phyloP scores from a whole-genome alignment of 176 grass and related monocot species.

The Raddia distichophylla region DNA sequence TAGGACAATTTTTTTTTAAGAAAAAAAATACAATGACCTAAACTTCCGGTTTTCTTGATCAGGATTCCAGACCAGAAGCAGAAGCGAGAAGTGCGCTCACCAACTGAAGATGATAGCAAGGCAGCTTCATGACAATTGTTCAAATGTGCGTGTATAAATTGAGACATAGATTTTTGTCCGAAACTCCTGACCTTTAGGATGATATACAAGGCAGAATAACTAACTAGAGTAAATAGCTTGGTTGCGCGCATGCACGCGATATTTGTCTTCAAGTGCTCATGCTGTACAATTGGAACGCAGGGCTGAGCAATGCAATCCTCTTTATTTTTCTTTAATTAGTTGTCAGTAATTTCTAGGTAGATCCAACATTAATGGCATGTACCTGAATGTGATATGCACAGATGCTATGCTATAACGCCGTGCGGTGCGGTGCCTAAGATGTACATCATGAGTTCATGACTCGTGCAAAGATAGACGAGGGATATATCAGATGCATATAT shows the following conservation, averaged over 20 bases:
- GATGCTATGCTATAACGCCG: background rate
- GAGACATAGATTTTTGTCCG: slow-evolving; percentile 37
- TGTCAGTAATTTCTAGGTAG: background rate
- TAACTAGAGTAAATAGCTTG: slow-evolving; percentile 26
- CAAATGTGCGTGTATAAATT: slow-evolving; percentile 32
- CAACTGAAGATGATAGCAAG: slow-evolving; percentile 23
- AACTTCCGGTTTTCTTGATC: slow-evolving; percentile 34
- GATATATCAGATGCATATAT: too few species aligned
- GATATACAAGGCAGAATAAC: slow-evolving; percentile 27
- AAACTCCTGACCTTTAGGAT: slow-evolving; percentile 42
- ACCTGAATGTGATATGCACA: background rate
- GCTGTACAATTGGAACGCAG: slow-evolving; percentile 3
- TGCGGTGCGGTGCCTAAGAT: background rate
- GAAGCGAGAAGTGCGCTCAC: slow-evolving; percentile 18
- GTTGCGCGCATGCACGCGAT: background rate
- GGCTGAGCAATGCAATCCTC: slow-evolving; percentile 18
- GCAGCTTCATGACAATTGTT: slow-evolving; percentile 38
- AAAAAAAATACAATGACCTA: background rate
- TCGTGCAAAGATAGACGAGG: too few species aligned
- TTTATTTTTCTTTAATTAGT: background rate
- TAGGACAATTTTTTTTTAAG: background rate
- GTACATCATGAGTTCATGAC: background rate
- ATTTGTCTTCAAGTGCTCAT: slow-evolving; percentile 31
- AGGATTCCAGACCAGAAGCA: slow-evolving; percentile 44
- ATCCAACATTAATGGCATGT: background rate